These are phyloP conservation scores for Delphinella strobiligena DNA, from an alignment of 2,329 filamentous ascomycete genomes.

Conservation along the genomic window DNA sequence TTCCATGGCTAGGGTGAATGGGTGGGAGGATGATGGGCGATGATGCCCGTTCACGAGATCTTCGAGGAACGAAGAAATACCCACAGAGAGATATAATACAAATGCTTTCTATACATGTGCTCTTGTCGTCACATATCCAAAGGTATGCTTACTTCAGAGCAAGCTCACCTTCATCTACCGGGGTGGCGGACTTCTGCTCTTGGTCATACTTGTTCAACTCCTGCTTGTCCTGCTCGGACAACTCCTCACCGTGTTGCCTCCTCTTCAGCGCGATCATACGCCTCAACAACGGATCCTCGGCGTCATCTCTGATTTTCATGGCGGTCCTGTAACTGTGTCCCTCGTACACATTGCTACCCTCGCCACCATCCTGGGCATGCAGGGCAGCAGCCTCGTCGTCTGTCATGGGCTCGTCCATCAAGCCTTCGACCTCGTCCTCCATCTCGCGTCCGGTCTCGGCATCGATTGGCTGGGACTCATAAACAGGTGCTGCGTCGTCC, in stretches of 20 bases:
- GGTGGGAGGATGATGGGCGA: no score
- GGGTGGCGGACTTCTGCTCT: slow-evolving; percentile 1
- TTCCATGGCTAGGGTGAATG: no score
- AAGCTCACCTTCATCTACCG: slow-evolving; percentile 2
- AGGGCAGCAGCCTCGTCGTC: slow-evolving; percentile 7
- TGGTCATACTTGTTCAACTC: slow-evolving; percentile 5
- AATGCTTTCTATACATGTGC: no score
- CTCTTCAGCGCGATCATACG: slow-evolving; percentile 10
- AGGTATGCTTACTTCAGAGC: no score
- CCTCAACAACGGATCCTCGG: slow-evolving; percentile 7
- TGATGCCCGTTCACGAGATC: no score
- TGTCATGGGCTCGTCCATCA: slow-evolving; percentile 8
- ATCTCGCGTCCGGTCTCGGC: slow-evolving; percentile 3
- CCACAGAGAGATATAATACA: no score
- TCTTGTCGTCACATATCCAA: no score
- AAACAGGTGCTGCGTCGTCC: neutral
- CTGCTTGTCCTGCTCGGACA: slow-evolving; percentile 7
- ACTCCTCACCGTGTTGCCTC: slow-evolving; percentile 7
- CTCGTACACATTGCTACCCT: slow-evolving; percentile 6
- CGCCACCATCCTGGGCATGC: slow-evolving; percentile 1
- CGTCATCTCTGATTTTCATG: slow-evolving; percentile 5
- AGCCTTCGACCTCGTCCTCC: slow-evolving; percentile 5
- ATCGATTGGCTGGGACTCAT: neutral
- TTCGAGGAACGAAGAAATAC: no score
- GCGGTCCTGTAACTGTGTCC: slow-evolving; percentile 3